Evolutionary conservation across 305 asterid genomes (phyloP).

Genomic region (Fraxinus dipetala): DNA sequence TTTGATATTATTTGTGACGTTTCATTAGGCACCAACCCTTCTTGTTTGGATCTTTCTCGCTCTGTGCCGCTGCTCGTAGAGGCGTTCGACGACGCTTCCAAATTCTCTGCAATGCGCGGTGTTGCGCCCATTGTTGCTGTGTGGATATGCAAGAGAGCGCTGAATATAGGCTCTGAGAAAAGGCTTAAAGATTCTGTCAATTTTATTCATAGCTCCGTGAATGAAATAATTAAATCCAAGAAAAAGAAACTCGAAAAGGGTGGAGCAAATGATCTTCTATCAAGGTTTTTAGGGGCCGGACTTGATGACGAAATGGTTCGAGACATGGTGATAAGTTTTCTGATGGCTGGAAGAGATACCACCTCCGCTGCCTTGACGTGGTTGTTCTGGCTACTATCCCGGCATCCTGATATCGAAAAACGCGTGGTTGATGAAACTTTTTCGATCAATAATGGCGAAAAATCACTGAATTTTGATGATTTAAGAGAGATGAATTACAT

Average conservation of each 20-base stretch:
- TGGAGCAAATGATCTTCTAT: constrained; percentile 32
- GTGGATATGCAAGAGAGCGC: constrained; percentile 52
- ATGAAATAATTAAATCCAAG: constrained; percentile 40
- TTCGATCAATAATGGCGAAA: not conserved
- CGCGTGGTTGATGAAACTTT: constrained; percentile 33
- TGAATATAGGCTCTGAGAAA: constrained; percentile 53
- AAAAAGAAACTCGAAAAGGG: not conserved
- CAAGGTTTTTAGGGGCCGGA: constrained; percentile 49
- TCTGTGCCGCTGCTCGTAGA: constrained; percentile 38
- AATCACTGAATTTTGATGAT: constrained; percentile 24
- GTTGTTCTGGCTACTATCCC: constrained; percentile 55
- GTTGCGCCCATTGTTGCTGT: constrained; percentile 41
- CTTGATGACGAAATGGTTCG: constrained; percentile 41
- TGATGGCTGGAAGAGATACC: constrained; percentile 67
- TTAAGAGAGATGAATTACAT: constrained; percentile 41
- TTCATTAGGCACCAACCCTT: constrained; percentile 61
- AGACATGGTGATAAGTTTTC: constrained; percentile 57
- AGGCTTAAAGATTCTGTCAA: constrained; percentile 44
- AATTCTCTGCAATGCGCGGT: constrained; percentile 57
- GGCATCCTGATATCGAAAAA: constrained; percentile 31
- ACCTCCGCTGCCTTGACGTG: constrained; percentile 72
- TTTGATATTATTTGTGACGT: constrained; percentile 61
- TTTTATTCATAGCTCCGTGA: constrained; percentile 33
- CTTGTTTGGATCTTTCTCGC: constrained; percentile 32
- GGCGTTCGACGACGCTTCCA: constrained; percentile 62